Evolutionary conservation across 345 rosid species (phyloP).

Genomic region (Hirschfeldia incana): DNA sequence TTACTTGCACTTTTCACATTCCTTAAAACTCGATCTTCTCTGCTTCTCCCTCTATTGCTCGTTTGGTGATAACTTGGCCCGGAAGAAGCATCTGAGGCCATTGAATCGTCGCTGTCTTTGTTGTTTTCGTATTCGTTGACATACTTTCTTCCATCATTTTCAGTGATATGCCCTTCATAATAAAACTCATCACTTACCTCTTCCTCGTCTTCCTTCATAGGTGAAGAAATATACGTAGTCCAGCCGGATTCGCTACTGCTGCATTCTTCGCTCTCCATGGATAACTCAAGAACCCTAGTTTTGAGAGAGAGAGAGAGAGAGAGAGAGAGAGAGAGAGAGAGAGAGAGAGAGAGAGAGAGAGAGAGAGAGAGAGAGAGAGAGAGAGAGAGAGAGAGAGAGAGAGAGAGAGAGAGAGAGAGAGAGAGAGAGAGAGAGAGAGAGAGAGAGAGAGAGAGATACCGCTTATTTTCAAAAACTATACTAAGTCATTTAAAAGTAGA

Average conservation of each 20-base stretch:
- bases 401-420: too few relatives aligned
- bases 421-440: too few relatives aligned
- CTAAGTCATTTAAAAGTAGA: background rate
- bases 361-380: too few relatives aligned
- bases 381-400: too few relatives aligned
- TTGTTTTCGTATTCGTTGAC: conserved; percentile 11
- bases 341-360: too few relatives aligned
- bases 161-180: conserved; percentile 16
- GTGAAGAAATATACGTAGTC: conserved; percentile 61
- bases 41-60: conserved; percentile 11
- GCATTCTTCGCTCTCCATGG: conserved; percentile 50
- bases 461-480: background rate
- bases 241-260: conserved; percentile 80
- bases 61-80: conserved; percentile 44
- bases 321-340: background rate
- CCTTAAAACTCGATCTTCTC: conserved; percentile 3
- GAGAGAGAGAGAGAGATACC: background rate
- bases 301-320: background rate
- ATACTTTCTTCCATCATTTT: background rate
- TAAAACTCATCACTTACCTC: conserved; percentile 29
- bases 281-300: conserved; percentile 11
- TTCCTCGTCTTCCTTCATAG: conserved; percentile 49
- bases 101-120: conserved; percentile 61
- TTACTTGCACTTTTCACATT: conserved; percentile 21
- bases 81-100: conserved; percentile 77